phyloP scores from a whole-genome alignment of 768 basidiomycete species.

The Tephrocybe rancida region DNA sequence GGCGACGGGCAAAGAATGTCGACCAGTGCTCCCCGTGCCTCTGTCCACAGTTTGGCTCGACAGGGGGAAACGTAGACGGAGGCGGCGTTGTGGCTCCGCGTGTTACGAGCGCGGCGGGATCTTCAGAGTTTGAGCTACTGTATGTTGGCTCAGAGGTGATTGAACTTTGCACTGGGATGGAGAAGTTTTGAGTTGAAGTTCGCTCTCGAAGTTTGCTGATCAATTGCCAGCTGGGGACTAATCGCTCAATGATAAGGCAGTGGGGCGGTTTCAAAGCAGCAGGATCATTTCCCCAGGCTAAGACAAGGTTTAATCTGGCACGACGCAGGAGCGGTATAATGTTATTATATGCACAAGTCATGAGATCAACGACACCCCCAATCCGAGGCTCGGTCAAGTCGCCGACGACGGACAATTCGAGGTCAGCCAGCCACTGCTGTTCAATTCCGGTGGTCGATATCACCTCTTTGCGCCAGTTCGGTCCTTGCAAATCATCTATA shows the following conservation, averaged over 20 bases:
- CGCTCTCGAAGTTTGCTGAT: too few relatives aligned
- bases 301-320: background rate
- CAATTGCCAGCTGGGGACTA: too few relatives aligned
- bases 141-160: too few relatives aligned
- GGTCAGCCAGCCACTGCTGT: slow-evolving; percentile 8
- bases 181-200: too few relatives aligned
- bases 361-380: slow-evolving; percentile 13
- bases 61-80: background rate
- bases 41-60: background rate
- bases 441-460: slow-evolving; percentile 4
- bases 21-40: slow-evolving; percentile 3
- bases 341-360: background rate
- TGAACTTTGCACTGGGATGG: too few relatives aligned
- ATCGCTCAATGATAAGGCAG: too few relatives aligned
- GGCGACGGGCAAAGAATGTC: slow-evolving; percentile 4
- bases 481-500: background rate
- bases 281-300: background rate
- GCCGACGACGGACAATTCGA: slow-evolving; percentile 11
- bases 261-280: too few relatives aligned
- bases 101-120: background rate
- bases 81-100: background rate
- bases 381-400: background rate
- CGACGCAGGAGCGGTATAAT: background rate
- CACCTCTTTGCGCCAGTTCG: slow-evolving; percentile 8
- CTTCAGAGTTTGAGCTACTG: too few relatives aligned